These are phyloP conservation scores for Alternaria incomplexa DNA, from an alignment of 2,329 filamentous ascomycete genomes.

Conservation along the genomic window DNA sequence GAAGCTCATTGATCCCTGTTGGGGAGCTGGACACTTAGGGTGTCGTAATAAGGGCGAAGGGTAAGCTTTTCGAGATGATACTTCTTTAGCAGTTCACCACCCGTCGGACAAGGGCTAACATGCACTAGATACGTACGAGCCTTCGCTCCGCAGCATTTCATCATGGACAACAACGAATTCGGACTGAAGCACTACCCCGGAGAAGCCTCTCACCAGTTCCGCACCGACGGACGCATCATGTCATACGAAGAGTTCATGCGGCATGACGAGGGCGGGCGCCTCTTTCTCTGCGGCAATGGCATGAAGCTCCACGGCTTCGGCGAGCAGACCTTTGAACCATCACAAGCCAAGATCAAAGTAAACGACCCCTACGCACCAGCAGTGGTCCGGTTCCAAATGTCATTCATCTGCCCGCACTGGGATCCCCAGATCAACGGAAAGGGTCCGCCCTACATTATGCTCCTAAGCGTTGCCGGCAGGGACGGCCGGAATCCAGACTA, in stretches of 20 bases:
- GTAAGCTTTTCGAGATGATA: slow-evolving; percentile 59
- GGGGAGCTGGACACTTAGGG: slow-evolving; percentile 79
- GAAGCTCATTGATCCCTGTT: slow-evolving; percentile 92
- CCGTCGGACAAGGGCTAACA: neutral
- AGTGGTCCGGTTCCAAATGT: slow-evolving; percentile 78
- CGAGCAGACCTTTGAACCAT: slow-evolving; percentile 67
- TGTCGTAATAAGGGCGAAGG: slow-evolving; percentile 29
- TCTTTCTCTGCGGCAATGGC: slow-evolving; percentile 42
- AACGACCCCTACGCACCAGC: slow-evolving; percentile 52
- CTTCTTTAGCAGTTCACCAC: slow-evolving; percentile 1
- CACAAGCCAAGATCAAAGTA: slow-evolving; percentile 65
- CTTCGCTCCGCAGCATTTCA: slow-evolving; percentile 67
- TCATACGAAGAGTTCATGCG: slow-evolving; percentile 84
- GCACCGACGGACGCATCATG: slow-evolving; percentile 70
- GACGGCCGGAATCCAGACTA: slow-evolving; percentile 73
- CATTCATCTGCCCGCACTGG: slow-evolving; percentile 83
- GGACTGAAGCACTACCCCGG: slow-evolving; percentile 79
- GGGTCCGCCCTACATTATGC: slow-evolving; percentile 70
- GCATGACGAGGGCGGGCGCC: slow-evolving; percentile 57
- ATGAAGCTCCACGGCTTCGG: slow-evolving; percentile 57
- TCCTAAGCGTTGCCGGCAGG: slow-evolving; percentile 66
- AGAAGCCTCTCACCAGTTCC: slow-evolving; percentile 73
- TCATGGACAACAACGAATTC: slow-evolving; percentile 77
- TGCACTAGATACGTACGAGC: slow-evolving; percentile 63
- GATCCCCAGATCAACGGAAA: slow-evolving; percentile 70